Evolutionary conservation across 768 basidiomycete species (phyloP).

Genomic region (Russula lepida): DNA sequence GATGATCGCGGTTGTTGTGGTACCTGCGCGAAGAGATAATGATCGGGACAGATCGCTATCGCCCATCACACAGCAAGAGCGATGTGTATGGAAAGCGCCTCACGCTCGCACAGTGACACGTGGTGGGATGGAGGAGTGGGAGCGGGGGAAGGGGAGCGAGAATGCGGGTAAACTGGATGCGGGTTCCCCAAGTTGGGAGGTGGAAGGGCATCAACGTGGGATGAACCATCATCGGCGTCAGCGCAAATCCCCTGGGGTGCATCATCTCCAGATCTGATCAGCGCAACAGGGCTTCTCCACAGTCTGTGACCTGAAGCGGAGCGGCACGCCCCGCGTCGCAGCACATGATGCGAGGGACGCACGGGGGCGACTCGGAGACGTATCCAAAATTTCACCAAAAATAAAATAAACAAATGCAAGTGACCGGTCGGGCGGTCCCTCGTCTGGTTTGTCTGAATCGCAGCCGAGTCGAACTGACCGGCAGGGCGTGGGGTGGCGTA

Average conservation of each 20-base stretch:
- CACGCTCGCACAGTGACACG: neutral
- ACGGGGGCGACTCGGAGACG: too few species aligned
- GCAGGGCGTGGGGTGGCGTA: neutral
- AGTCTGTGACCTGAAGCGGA: neutral
- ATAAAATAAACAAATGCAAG: too few species aligned
- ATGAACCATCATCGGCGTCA: conserved; percentile 15
- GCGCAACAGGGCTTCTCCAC: conserved; percentile 7
- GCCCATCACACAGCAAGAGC: neutral
- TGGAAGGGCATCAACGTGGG: conserved; percentile 6
- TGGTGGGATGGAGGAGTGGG: neutral
- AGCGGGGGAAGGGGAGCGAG: neutral
- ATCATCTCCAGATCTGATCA: conserved; percentile 21
- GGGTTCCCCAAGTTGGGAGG: neutral
- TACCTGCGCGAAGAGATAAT: neutral
- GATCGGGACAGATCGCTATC: neutral
- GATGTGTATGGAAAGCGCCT: too few species aligned
- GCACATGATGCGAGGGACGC: neutral
- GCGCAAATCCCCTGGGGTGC: conserved; percentile 20
- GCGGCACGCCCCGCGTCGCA: neutral
- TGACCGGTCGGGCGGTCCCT: too few species aligned
- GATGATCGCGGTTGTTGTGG: conserved; percentile 6
- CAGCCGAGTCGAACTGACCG: conserved; percentile 5
- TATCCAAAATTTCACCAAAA: too few species aligned
- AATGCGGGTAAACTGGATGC: neutral
- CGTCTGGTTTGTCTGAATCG: neutral